A percentile compares a stretch with the other conserved stretches of the same genome.
Conservation (phyloP, 495 filamentous ascomycete species). For the Xylaria nigripes region DNA sequence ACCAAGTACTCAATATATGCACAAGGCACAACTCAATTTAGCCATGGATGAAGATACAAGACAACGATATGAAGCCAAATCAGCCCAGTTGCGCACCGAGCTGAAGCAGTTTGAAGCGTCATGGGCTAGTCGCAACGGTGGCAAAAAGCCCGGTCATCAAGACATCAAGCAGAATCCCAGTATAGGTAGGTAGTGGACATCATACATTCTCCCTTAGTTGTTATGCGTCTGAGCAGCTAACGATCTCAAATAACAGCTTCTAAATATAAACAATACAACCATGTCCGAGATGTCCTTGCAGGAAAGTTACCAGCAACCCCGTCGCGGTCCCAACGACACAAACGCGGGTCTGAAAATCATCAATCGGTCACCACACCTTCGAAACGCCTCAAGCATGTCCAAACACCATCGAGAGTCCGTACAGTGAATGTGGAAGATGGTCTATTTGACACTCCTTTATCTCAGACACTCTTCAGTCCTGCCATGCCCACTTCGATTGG, state of each 20-base stretch:
- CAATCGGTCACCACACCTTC: constrained; percentile 41
- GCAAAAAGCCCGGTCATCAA: constrained; percentile 68
- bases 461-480: constrained; percentile 55
- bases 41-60: constrained; percentile 36
- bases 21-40: no score
- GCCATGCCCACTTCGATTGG: constrained; percentile 52
- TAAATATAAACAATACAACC: constrained; percentile 89
- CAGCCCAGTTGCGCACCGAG: constrained; percentile 54
- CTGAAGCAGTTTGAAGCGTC: constrained; percentile 81
- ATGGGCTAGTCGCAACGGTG: constrained; percentile 60
- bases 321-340: constrained; percentile 17
- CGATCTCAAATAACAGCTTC: constrained; percentile 42
- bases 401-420: constrained; percentile 36
- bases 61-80: constrained; percentile 33
- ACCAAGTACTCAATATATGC: no score
- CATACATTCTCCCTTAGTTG: neutral
- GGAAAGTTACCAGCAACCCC: constrained; percentile 38
- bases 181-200: constrained; percentile 53
- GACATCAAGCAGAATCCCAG: constrained; percentile 80
- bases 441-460: constrained; percentile 52
- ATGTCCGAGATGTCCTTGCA: constrained; percentile 53
- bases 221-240: neutral
- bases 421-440: constrained; percentile 27
- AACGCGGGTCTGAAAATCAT: constrained; percentile 30
- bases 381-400: constrained; percentile 24